These are phyloP conservation scores for Verticillium tricorpus DNA, from an alignment of 2,329 filamentous ascomycete genomes.

Conservation along the genomic window DNA sequence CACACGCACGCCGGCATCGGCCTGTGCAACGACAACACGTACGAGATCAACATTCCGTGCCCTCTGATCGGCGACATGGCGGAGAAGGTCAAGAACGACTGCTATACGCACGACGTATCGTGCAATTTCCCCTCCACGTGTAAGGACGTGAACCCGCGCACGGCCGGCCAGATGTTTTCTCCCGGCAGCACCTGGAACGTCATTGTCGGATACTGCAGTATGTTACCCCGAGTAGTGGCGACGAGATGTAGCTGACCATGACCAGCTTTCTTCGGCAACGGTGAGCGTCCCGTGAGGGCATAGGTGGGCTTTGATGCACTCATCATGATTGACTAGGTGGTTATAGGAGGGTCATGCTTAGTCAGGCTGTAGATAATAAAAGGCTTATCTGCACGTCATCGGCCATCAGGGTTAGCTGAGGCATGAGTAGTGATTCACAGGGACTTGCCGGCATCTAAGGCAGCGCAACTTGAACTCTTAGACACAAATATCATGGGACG, in stretches of 20 bases:
- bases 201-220: background rate
- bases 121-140: background rate
- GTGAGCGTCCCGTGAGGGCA: background rate
- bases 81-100: background rate
- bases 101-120: background rate
- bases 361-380: no score
- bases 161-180: background rate
- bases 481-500: conserved; percentile 6
- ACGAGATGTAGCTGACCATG: background rate
- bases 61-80: background rate
- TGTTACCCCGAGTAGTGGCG: background rate
- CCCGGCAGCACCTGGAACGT: background rate
- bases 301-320: background rate
- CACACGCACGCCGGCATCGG: background rate
- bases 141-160: background rate
- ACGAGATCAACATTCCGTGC: conserved; percentile 3
- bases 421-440: background rate
- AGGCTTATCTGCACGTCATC: background rate
- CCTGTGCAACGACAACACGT: conserved; percentile 2
- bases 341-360: no score
- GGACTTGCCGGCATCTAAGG: background rate
- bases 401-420: background rate
- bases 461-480: background rate
- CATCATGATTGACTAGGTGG: no score
- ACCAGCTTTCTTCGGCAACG: conserved; percentile 1